These are phyloP conservation scores for Colletotrichum incanum DNA, from an alignment of 2,329 filamentous ascomycete species.

Conservation along the genomic window DNA sequence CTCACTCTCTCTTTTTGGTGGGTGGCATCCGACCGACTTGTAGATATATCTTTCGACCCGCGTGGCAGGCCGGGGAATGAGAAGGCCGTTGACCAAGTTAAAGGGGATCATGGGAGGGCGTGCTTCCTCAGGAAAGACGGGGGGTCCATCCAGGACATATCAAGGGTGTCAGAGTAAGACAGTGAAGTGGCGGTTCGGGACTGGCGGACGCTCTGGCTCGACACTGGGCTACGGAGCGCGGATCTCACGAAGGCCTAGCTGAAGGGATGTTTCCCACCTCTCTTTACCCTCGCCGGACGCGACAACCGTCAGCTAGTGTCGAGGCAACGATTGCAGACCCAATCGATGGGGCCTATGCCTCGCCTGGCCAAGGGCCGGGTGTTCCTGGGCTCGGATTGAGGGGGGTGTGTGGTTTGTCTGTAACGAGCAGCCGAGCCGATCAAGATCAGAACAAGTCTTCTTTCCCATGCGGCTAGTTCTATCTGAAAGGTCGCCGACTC, in stretches of 20 bases:
- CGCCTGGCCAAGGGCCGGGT: slow-evolving; percentile 26
- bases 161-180: slow-evolving; percentile 39
- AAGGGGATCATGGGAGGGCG: slow-evolving; percentile 14
- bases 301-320: slow-evolving; percentile 12
- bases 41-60: slow-evolving; percentile 32
- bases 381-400: slow-evolving; percentile 10
- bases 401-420: neutral
- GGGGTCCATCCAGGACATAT: slow-evolving; percentile 35
- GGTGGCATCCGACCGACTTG: slow-evolving; percentile 14
- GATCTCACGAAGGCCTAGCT: slow-evolving; percentile 21
- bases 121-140: slow-evolving; percentile 19
- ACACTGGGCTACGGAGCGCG: slow-evolving; percentile 9
- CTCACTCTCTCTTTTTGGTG: neutral
- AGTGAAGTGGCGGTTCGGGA: slow-evolving; percentile 31
- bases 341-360: slow-evolving; percentile 12
- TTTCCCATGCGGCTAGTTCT: neutral
- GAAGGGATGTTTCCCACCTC: slow-evolving; percentile 4
- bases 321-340: slow-evolving; percentile 16
- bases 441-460: slow-evolving; percentile 40
- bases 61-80: slow-evolving; percentile 27
- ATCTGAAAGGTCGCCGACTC: slow-evolving; percentile 5
- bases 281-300: slow-evolving; percentile 15
- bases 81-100: slow-evolving; percentile 20
- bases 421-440: slow-evolving; percentile 31
- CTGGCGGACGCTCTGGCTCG: slow-evolving; percentile 30